phyloP scores from a whole-genome alignment of 495 filamentous ascomycete species.

The Hypoxylon subgilvum region DNA sequence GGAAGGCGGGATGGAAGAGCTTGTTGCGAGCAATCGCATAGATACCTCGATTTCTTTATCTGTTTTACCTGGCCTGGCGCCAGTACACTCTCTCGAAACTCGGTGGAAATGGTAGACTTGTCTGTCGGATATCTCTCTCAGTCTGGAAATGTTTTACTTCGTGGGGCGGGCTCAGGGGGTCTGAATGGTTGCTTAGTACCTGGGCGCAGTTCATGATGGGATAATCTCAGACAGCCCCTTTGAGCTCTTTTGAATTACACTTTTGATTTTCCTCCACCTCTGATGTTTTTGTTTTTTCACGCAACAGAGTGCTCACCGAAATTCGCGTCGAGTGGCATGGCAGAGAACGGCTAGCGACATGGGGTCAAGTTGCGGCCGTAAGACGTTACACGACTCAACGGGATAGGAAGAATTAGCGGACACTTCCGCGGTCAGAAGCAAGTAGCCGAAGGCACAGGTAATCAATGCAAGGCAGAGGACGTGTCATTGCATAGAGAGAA shows the following conservation, averaged over 20 bases:
- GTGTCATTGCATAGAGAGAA: conserved; percentile 19
- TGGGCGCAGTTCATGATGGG: conserved; percentile 2
- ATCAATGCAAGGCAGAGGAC: conserved; percentile 35
- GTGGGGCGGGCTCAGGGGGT: conserved; percentile 1
- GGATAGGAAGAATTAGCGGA: conserved; percentile 31
- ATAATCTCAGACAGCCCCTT: conserved; percentile 30
- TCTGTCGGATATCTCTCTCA: conserved; percentile 2
- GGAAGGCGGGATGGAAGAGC: conserved; percentile 28
- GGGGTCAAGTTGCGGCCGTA: conserved; percentile 30
- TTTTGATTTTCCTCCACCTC: too few relatives aligned
- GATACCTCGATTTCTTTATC: conserved; percentile 30
- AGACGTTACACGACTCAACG: conserved; percentile 35
- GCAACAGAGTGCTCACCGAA: conserved; percentile 26
- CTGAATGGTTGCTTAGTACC: conserved; percentile 13
- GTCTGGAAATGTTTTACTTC: conserved; percentile 13
- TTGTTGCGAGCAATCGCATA: conserved; percentile 35
- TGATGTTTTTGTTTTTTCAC: background rate
- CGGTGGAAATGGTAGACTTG: conserved; percentile 7
- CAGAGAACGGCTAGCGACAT: conserved; percentile 31
- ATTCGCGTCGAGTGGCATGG: conserved; percentile 33
- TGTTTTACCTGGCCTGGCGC: conserved; percentile 27
- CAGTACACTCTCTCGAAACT: conserved; percentile 10
- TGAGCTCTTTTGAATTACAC: conserved; percentile 9
- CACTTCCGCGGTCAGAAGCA: conserved; percentile 36
- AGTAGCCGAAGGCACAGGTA: conserved; percentile 31